These are phyloP conservation scores for Boletus pseudopeckii DNA, from an alignment of 768 basidiomycete species.

Conservation along the genomic window DNA sequence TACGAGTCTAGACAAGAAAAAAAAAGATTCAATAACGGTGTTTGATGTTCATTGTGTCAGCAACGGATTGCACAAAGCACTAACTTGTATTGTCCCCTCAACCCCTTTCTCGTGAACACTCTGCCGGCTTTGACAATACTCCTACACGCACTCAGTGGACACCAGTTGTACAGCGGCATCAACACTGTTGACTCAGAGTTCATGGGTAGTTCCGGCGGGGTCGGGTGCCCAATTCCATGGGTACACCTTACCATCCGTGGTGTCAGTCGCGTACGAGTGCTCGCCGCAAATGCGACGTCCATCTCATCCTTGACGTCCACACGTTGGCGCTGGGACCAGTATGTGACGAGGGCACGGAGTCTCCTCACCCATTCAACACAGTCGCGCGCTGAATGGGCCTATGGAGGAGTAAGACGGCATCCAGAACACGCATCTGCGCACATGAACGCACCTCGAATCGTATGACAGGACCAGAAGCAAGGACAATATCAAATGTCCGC, in stretches of 20 bases:
- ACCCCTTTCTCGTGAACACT: slow-evolving; percentile 66
- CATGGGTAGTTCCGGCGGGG: slow-evolving; percentile 48
- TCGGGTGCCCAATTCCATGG: slow-evolving; percentile 38
- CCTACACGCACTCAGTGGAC: slow-evolving; percentile 74
- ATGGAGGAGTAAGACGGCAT: neutral
- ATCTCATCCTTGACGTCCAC: slow-evolving; percentile 78
- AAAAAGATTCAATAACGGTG: neutral
- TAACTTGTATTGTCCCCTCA: slow-evolving; percentile 76
- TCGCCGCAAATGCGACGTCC: slow-evolving; percentile 57
- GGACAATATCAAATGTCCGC: slow-evolving; percentile 74
- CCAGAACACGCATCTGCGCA: neutral
- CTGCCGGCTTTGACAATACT: slow-evolving; percentile 72
- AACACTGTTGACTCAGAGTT: slow-evolving; percentile 58
- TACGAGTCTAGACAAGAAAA: slow-evolving; percentile 44
- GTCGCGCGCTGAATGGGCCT: slow-evolving; percentile 64
- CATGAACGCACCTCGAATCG: slow-evolving; percentile 70
- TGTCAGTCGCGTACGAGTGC: slow-evolving; percentile 56
- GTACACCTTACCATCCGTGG: slow-evolving; percentile 38
- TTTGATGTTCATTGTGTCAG: neutral
- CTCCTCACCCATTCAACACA: slow-evolving; percentile 85
- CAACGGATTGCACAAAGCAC: slow-evolving; percentile 22
- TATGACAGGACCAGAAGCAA: slow-evolving; percentile 64
- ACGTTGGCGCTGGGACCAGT: slow-evolving; percentile 78
- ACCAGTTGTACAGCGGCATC: slow-evolving; percentile 80
- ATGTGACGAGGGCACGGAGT: slow-evolving; percentile 63